Percentiles rank a stretch among this genome's conserved stretches.
Evolutionary conservation across 192 early-diverging fungal species (phyloP).

Genomic region (Glomus cerebriforme): DNA sequence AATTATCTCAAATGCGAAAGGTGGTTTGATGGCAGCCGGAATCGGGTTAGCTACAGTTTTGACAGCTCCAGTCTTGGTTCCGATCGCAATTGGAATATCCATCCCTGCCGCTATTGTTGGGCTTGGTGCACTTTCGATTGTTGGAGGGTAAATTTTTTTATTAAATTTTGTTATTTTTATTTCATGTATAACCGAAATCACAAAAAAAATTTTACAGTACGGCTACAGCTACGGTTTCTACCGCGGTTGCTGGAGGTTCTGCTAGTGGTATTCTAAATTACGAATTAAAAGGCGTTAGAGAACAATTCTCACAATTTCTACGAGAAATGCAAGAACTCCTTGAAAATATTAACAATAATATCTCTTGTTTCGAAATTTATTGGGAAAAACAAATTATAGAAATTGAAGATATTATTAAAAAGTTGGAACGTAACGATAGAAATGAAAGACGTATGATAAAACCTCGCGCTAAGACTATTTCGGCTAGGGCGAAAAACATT

Average conservation of each 20-base stretch:
- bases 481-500: neutral
- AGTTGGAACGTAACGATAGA: neutral
- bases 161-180: too few relatives aligned
- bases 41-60: too few relatives aligned
- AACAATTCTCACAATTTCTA: neutral
- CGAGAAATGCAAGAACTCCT: neutral
- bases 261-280: too few relatives aligned
- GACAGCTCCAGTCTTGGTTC: too few relatives aligned
- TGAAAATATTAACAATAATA: neutral
- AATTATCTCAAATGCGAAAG: too few relatives aligned
- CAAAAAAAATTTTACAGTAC: neutral
- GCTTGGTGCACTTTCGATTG: too few relatives aligned
- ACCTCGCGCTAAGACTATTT: neutral
- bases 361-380: neutral
- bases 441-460: neutral
- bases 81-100: too few relatives aligned
- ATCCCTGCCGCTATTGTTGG: too few relatives aligned
- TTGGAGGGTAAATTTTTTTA: too few relatives aligned
- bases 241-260: neutral
- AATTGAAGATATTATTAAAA: neutral
- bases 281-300: neutral
- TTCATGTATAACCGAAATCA: too few relatives aligned
- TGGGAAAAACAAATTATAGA: neutral
- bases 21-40: too few relatives aligned
- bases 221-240: neutral